Conservation (phyloP, 257 asterid genomes). For the Lavandula angustifolia region DNA sequence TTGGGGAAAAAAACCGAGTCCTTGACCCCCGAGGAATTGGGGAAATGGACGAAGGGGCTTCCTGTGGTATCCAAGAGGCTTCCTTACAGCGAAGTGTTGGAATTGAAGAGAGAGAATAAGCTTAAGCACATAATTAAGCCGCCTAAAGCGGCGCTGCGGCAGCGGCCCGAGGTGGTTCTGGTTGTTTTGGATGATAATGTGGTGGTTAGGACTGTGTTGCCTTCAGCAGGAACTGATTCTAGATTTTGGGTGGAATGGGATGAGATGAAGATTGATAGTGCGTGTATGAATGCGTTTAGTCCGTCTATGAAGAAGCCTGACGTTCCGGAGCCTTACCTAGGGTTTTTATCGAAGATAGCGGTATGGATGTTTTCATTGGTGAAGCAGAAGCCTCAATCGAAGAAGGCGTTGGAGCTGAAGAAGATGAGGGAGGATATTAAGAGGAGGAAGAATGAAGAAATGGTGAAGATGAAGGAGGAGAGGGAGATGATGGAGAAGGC, state of each 20-base stretch:
- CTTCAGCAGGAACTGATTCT: slow-evolving; percentile 69
- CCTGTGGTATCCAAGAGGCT: slow-evolving; percentile 78
- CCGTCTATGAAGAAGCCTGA: slow-evolving; percentile 80
- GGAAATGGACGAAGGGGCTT: slow-evolving; percentile 80
- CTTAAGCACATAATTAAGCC: slow-evolving; percentile 78
- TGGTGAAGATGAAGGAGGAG: slow-evolving; percentile 49
- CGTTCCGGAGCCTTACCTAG: slow-evolving; percentile 70
- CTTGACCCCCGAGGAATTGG: slow-evolving; percentile 62
- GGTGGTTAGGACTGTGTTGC: slow-evolving; percentile 82
- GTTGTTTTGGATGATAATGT: slow-evolving; percentile 85
- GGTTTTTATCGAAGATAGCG: slow-evolving; percentile 55
- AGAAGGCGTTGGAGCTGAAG: slow-evolving; percentile 79
- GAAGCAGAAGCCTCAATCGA: slow-evolving; percentile 78
- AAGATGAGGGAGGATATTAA: slow-evolving; percentile 44
- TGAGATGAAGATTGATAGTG: slow-evolving; percentile 61
- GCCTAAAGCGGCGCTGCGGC: slow-evolving; percentile 51
- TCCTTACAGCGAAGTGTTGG: slow-evolving; percentile 70
- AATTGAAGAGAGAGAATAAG: slow-evolving; percentile 63
- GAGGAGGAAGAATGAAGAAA: slow-evolving; percentile 36
- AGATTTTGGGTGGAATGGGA: slow-evolving; percentile 86
- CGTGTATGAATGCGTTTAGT: slow-evolving; percentile 78
- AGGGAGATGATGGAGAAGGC: slow-evolving; percentile 65
- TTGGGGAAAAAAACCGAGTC: slow-evolving; percentile 45
- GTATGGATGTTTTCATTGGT: slow-evolving; percentile 53
- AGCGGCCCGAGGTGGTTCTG: slow-evolving; percentile 71